Evolutionary conservation across 2,329 filamentous ascomycete genomes (phyloP), one percentile per base, ranked within the genome.

Genomic region (Tolypocladium ovalisporum): DNA sequence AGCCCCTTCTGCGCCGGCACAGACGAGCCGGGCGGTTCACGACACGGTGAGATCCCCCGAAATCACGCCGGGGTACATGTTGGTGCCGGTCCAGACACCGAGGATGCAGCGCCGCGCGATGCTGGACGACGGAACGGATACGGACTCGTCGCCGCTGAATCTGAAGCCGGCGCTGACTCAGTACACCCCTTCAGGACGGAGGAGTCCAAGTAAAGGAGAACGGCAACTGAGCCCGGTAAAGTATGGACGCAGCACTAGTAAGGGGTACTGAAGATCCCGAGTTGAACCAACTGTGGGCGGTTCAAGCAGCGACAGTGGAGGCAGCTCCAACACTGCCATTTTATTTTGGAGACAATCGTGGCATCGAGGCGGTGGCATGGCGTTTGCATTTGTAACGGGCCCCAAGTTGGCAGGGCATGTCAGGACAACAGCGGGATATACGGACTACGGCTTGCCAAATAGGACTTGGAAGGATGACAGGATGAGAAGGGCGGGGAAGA

Each of bases 61-160:
- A 47, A 63, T 65, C 6, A 66, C 67, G 5, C 75, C 78, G 54
- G 75, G 75, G 0, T 79, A 78, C 63, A 78, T 80, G 65, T 76
- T 75, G 70, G 73, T 79, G 54, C 78, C 77, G 4, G 74, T 80
- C 32, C 76, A 79, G 61, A 81, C 78, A 17, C 78, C 78, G 5
- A 72, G 67, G 36, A 64, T 72, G 54, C 73, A 74, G 56, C 72
- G 78, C 27, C 73, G 76, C 52, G 68, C 70, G n/a, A 66, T 74
- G 53, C 58, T 74, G 12, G 73, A 75, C 54, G 77, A 80, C 10
- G 75, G 69, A 1, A 78, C 75, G 0, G 80, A 83, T 44, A 81
- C 78, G 3, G 81, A 83, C 56, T 76, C 62, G 32, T 79, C 79
- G 9, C 78, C 79, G 0, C 71, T 72, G 6, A 70, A 69, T 40